Evolutionary conservation across 495 filamentous ascomycete species (phyloP).

Genomic region (Letharia columbiana): DNA sequence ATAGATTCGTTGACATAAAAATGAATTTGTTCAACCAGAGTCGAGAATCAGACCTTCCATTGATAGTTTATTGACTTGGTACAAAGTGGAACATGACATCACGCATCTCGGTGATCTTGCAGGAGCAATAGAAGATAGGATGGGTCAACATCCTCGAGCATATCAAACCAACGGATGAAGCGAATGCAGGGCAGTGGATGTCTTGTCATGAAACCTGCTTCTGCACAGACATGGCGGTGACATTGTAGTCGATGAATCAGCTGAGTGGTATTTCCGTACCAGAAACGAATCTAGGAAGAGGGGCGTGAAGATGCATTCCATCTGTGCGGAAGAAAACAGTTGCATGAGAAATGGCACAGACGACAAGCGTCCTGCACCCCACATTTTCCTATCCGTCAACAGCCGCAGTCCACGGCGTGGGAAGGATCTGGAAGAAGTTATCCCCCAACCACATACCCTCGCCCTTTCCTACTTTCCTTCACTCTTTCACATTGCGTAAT

Average conservation of each 20-base stretch:
- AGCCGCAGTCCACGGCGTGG: slow-evolving; percentile 6
- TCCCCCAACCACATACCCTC: not conserved
- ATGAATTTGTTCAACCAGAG: not conserved
- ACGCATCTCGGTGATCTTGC: not conserved
- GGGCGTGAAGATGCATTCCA: not conserved
- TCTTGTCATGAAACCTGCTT: not conserved
- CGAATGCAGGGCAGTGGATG: not conserved
- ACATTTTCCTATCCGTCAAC: slow-evolving; percentile 5
- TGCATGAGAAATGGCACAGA: too few species aligned
- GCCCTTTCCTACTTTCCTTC: not conserved
- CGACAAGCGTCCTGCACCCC: not conserved
- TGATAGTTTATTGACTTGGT: not conserved
- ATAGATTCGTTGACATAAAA: not conserved
- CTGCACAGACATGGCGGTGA: too few species aligned
- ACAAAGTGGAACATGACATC: not conserved
- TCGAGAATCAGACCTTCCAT: not conserved
- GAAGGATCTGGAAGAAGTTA: not conserved
- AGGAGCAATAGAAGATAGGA: not conserved
- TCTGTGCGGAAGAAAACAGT: not conserved
- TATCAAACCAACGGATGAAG: not conserved
- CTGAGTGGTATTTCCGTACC: not conserved
- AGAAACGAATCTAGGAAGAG: not conserved
- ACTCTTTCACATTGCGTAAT: not conserved
- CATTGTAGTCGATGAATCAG: not conserved
- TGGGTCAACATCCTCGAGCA: not conserved